These are phyloP conservation scores for Pulveroboletus ravenelii DNA, from an alignment of 768 basidiomycete species.

Conservation along the genomic window DNA sequence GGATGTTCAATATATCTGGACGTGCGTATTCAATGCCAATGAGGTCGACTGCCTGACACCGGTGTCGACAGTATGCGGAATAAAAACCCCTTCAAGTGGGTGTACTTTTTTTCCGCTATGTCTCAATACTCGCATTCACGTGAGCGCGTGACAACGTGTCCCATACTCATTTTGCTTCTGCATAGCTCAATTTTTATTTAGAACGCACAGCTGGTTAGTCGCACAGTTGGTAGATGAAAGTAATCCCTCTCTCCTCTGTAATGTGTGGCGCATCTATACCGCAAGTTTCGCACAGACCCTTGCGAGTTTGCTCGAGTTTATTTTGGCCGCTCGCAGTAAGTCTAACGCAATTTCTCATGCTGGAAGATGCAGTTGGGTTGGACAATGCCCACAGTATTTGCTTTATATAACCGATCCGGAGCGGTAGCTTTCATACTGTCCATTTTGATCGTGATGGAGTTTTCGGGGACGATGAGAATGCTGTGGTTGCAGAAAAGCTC, in stretches of 20 bases:
- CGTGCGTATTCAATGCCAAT: constrained; percentile 12
- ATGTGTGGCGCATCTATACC: constrained; percentile 10
- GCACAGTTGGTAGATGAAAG: constrained; percentile 6
- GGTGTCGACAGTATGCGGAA: neutral
- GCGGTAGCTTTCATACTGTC: constrained; percentile 6
- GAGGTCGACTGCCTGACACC: neutral
- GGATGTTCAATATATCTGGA: constrained; percentile 21
- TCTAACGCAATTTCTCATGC: neutral
- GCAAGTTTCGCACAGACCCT: constrained; percentile 1
- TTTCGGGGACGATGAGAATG: neutral
- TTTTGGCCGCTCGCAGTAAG: constrained; percentile 17
- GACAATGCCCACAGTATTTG: constrained; percentile 11
- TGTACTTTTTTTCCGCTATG: neutral
- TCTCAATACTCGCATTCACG: constrained; percentile 15
- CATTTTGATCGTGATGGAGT: constrained; percentile 4
- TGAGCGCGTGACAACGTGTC: constrained; percentile 6
- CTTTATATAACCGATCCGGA: constrained; percentile 17
- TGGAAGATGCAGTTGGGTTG: neutral
- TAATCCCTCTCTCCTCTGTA: constrained; percentile 8
- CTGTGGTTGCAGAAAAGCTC: neutral
- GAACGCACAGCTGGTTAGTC: constrained; percentile 12
- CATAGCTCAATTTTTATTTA: neutral
- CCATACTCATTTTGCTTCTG: neutral
- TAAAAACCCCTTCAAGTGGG: neutral
- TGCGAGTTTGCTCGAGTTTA: constrained; percentile 11